Base-by-base conservation (phyloP, 495 filamentous ascomycete species). In the Xylaria longipes region DNA sequence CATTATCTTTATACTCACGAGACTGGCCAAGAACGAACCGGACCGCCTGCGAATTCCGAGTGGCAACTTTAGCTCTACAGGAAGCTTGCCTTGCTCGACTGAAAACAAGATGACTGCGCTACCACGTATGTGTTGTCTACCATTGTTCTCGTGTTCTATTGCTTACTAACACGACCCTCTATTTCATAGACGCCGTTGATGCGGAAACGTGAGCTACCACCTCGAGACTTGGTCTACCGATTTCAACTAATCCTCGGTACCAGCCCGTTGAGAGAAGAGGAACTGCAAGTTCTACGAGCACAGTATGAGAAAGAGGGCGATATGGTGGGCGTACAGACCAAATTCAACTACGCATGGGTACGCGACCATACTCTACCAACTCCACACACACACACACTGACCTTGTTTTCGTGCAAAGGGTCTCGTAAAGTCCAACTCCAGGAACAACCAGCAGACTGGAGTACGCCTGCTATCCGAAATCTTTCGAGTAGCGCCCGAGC, bases 271-370 rank as follows among this genome's bases (percentile, higher is more conserved):
- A 95, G 94, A 79, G 89, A 92, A 9, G 91, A 91, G 25, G 96
- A 99, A 79, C 90, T 99, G 65, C 89, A 94, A 79, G 95, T 98
- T 61, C 86, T 99, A 27, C 92, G 95, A 68, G 84, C 92, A 66
- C 96, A 98, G 82, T 99, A 95, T 81, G 94, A 98, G 78, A 95
- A 95, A 81, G 96, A 99, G 81, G 96, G 95, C 70, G 91, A 94
- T 75, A 97, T 95, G 82, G 97, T 97, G 20, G 94, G 95, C 57
- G 89, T 99, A 35, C 96, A 99, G 81, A 99, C 96, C 57, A 98
- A 98, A 81, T 99, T 99, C 89, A 99, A 99, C 89, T 98, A 93
- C 80, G 95, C 97, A 77, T 99, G 96, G 96, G 94, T 97, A 85
- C 52, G 45, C 17, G 9, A n/a, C 31, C 9, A 37, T 52, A 11